Evolutionary conservation across 139 green algal genomes (phyloP).

Genomic region (Chlamydomonas incerta): DNA sequence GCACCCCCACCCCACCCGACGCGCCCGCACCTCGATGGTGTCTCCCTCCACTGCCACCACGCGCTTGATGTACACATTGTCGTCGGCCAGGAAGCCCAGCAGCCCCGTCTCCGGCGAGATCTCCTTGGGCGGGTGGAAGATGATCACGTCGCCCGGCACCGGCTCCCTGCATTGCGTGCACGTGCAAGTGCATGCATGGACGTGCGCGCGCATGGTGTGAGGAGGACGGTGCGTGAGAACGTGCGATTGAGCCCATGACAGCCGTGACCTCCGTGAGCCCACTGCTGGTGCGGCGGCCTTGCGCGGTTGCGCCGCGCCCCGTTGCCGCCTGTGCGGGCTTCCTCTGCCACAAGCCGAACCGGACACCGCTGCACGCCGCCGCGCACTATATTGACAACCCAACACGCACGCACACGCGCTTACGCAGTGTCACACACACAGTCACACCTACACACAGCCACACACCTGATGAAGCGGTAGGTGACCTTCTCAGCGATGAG

Average conservation of each 20-base stretch:
- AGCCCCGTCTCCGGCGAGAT: background rate
- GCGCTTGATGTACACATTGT: conserved; percentile 98
- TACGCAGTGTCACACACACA: no score
- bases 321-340: no score
- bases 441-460: no score
- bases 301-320: no score
- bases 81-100: conserved; percentile 74
- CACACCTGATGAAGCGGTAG: conserved; percentile 80
- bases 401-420: no score
- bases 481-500: conserved; percentile 98
- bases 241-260: no score
- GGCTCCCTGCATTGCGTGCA: conserved; percentile 71
- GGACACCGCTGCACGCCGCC: no score
- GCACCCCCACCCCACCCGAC: background rate
- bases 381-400: no score
- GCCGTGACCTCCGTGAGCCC: no score
- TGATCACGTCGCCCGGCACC: conserved; percentile 91
- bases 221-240: no score
- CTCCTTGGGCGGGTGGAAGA: conserved; percentile 87
- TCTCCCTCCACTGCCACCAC: conserved; percentile 93
- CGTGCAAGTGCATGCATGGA: background rate
- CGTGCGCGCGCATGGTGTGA: background rate
- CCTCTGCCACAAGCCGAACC: no score
- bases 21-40: conserved; percentile 82
- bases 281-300: no score